These are phyloP conservation scores for Phytophthora multivora DNA, from an alignment of 352 stramenopile species.

Conservation along the genomic window DNA sequence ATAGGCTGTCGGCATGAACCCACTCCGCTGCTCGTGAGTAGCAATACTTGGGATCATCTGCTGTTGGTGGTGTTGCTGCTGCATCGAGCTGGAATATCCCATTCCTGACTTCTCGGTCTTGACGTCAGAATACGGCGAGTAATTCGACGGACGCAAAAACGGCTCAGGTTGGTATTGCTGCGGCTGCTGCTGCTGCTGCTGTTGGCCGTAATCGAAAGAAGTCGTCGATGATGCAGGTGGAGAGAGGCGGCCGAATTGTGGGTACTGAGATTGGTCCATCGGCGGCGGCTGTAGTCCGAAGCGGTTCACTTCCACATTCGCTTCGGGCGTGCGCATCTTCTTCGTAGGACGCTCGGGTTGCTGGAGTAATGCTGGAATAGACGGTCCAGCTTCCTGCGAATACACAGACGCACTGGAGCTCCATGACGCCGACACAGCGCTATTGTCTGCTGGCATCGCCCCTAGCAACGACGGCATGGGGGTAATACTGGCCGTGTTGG, in stretches of 20 bases:
- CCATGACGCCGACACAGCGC: conserved; percentile 23
- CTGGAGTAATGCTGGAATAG: conserved; percentile 37
- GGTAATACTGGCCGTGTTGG: conserved; percentile 43
- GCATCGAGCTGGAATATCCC: conserved; percentile 28
- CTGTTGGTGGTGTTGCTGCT: conserved; percentile 28
- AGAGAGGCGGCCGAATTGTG: conserved; percentile 34
- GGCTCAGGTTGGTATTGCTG: conserved; percentile 28
- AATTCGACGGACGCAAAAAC: conserved; percentile 30
- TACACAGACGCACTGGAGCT: conserved; percentile 25
- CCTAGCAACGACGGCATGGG: conserved; percentile 40
- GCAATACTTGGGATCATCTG: conserved; percentile 21
- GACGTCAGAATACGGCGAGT: conserved; percentile 24
- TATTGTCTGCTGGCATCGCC: conserved; percentile 13
- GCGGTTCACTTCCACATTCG: conserved; percentile 25
- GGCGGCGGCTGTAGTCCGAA: conserved; percentile 25
- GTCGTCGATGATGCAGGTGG: conserved; percentile 19
- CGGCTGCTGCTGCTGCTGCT: conserved; percentile 21
- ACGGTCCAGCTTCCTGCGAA: conserved; percentile 35
- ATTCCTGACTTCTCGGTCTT: conserved; percentile 29
- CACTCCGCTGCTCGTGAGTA: conserved; percentile 27
- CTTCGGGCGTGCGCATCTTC: conserved; percentile 61
- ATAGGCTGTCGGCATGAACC: conserved; percentile 18
- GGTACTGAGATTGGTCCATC: conserved; percentile 34
- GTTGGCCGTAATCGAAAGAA: conserved; percentile 37
- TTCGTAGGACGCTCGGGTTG: conserved; percentile 41